Evolutionary conservation across 345 rosid genomes (phyloP), one percentile per base, ranked within the genome.

Genomic region (Heritiera littoralis): DNA sequence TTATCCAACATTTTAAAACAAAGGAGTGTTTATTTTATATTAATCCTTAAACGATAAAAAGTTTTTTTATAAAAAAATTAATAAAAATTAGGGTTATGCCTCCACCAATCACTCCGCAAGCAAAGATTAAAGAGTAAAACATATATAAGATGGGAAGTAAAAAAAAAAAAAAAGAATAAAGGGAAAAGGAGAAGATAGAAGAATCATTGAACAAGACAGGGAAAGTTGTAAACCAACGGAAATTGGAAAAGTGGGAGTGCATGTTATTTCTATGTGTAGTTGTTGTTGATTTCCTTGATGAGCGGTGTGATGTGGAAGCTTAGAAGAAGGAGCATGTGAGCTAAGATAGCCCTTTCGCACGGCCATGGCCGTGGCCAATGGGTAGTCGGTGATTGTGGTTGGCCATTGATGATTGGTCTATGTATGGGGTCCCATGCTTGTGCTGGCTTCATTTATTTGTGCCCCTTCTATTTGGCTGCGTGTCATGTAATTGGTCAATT

Each of bases 91-190:
- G 9, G 12, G 10, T 11, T 20, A 38, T 23, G 56, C 40, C 20
- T 46, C 81, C 84, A 82, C 45, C 77, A 81, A 84, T 81, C 84
- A 38, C 87, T 84, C 82, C 84, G 77, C 58, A 28, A 68, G 79
- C 78, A 76, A 76, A 76, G 79, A 66, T 41, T 45, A 38, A 8
- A 13, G 6, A 1, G 0, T 55, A 76, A n/a, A 43, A 40, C 32
- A 15, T n/a, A 7, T 63, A 15, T n/a, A 7, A 54, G 51, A 15
- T 55, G n/a, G 12, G 43, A 72, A 51, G 59, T 30, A 4, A 14
- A 35, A 5, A 14, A 28, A 73, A 17, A 3, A 0, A 3, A 20
- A 20, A 7, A 9, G 9, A 7, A 12, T 0, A 38, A 38, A n/a
- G 2, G 3, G 1, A 7, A 66, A 13, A 23, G 28, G 3, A 20